A percentile compares a stretch with the other conserved stretches of the same genome.
These are phyloP conservation scores for Parachaetomium inaequale DNA, from an alignment of 495 filamentous ascomycete species.

Conservation along the genomic window DNA sequence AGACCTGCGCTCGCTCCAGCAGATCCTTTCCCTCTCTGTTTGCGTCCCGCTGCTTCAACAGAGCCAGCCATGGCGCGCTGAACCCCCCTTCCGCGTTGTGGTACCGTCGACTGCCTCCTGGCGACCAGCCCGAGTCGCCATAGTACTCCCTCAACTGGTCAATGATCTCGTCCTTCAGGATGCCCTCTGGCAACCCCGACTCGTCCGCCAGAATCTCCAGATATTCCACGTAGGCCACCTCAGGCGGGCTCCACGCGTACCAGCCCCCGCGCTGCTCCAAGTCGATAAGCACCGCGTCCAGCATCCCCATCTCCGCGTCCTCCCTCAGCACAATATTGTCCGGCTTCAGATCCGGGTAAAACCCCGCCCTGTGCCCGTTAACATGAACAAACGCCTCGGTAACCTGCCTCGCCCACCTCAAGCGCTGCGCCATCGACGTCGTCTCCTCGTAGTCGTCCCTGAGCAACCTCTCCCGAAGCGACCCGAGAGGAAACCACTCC, in stretches of 20 bases:
- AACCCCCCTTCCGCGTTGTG: conserved; percentile 25
- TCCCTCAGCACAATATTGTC: conserved; percentile 34
- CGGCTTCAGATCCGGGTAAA: conserved; percentile 40
- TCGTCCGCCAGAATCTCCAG: conserved; percentile 23
- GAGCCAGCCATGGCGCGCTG: conserved; percentile 23
- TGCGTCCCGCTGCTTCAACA: neutral
- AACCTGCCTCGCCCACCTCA: conserved; percentile 33
- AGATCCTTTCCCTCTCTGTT: neutral
- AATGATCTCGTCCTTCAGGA: conserved; percentile 4
- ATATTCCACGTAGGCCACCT: conserved; percentile 34
- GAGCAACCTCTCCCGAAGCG: conserved; percentile 28
- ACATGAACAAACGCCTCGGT: conserved; percentile 35
- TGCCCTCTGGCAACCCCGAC: neutral
- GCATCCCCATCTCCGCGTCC: neutral
- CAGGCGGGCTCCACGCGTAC: conserved; percentile 34
- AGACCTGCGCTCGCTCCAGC: conserved; percentile 32
- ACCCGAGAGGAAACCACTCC: conserved; percentile 30
- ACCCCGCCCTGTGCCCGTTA: conserved; percentile 22
- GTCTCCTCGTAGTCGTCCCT: neutral
- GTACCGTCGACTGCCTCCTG: conserved; percentile 18
- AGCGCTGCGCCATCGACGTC: conserved; percentile 16
- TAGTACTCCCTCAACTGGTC: conserved; percentile 6
- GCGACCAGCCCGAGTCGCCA: conserved; percentile 15
- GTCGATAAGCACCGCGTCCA: conserved; percentile 33
- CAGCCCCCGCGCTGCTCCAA: conserved; percentile 36